Evolutionary conservation across 208 protist genomes (phyloP), one percentile per base, ranked within the genome.

Genomic region (Phytomonas sp.): DNA sequence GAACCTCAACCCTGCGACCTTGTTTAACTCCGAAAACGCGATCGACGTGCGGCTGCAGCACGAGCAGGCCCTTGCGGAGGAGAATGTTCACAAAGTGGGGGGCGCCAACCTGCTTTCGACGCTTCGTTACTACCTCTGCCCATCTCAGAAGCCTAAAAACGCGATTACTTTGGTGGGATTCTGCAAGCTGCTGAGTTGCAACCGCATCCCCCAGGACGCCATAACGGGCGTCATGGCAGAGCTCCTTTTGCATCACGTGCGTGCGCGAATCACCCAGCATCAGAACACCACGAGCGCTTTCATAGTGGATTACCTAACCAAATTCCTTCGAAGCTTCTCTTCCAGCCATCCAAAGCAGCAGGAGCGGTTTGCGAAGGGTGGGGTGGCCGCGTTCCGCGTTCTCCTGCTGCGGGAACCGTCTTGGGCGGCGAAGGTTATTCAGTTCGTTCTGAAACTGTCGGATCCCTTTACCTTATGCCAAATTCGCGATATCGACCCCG

Each of bases 171-270:
- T 89, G 11, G 74, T 81, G 17, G 91, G 91, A 9, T 91, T 92
- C 67, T 93, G 88, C 71, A 96, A 96, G 77, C 77, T 96, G 60
- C 78, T 96, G 26, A 92, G 85, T 62, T 89, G 85, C 76, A 96
- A 94, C 70, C 91, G 91, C 34, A 68, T 96, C 26, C 84, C 87
- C 9, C 66, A 73, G 4, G 79, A 82, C 4, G 67, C 74, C 28
- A 76, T 89, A 37, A 75, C 80, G 53, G 70, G 80, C 31, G 74
- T 94, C 5, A 68, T 96, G 23, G 76, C 84, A 20, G 68, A 85
- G 60, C 82, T 96, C 66, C 79, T 91, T 13, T 68, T 91, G 7
- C 87, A 93, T 73, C 83, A 80, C 62, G 65, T 79, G 20, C 68
- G 79, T 31, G 68, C 79, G 23, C 66, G 80, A 68, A 46, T 69